Base-by-base conservation (phyloP, 1,284 basidiomycete species). In the Rhodotorula mucilaginosa region DNA sequence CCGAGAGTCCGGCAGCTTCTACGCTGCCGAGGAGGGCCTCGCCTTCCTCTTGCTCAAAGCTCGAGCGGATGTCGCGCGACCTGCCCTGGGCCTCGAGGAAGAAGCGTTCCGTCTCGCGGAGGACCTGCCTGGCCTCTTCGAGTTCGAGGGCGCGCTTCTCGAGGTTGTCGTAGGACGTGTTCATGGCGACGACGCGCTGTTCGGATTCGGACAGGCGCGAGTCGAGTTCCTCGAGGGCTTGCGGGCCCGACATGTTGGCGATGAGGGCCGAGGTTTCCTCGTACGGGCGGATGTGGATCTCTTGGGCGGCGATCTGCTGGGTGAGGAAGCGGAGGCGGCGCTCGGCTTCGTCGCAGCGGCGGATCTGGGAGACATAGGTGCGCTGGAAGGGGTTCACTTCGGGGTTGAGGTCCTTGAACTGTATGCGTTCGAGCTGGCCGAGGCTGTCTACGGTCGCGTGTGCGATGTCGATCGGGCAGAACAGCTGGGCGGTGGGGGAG, bases 361-460 rank as follows among this genome's bases (percentile, higher is more conserved):
- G 89, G 76, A 99, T 94, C 81, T 97, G 95, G 59, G 90, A 90
- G 71, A 97, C 93, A 81, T 96, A 99, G 10, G 96, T 94, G 75
- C 97, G 92, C 86, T 99, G 97, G 85, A 99, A 99, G 31, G 96
- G 91, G 81, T 96, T 97, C 76, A 98, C 88, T 71, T 88, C 88
- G 23, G 95, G 92, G 82, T 99, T 98, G 79, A 98, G 85, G 83
- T 99, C 96, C 85, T 96, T 97, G 84, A 99, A 97, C 82, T 99
- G 93, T 48, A 99, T 90, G 81, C 96, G 88, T 67, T 95, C 93
- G 64, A 98, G 88, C 82, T 97, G 93, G 76, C 93, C 96, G 26
- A 99, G 88, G 81, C 97, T 93, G 73, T 91, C 89, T 72, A 98
- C 92, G 63, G 96, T 92, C 80, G 97, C 92, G 82, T 99, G 97